Evolutionary conservation across 352 stramenopile genomes (phyloP).

Genomic region (Peronospora tabacina): DNA sequence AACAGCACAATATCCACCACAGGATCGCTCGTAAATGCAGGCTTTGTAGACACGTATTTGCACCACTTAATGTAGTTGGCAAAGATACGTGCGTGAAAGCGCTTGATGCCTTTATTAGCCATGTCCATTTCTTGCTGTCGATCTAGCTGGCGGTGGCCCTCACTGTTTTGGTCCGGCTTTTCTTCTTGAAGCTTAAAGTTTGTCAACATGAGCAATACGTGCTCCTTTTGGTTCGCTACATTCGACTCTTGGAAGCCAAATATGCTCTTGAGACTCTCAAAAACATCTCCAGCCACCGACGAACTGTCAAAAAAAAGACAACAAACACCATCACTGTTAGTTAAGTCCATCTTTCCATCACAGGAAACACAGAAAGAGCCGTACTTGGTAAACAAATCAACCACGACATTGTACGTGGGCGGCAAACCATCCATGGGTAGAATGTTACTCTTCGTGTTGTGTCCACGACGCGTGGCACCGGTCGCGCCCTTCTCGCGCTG

Average conservation of each 20-base stretch:
- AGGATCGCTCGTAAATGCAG: conserved; percentile 67
- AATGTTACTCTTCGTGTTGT: conserved; percentile 65
- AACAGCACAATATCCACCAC: conserved; percentile 75
- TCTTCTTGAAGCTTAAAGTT: conserved; percentile 79
- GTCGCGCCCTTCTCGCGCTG: conserved; percentile 51
- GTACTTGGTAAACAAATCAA: conserved; percentile 49
- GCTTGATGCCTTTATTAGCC: conserved; percentile 66
- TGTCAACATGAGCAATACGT: conserved; percentile 70
- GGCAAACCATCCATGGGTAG: conserved; percentile 60
- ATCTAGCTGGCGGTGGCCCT: conserved; percentile 42
- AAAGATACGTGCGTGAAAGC: conserved; percentile 70
- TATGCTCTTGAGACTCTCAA: conserved; percentile 90
- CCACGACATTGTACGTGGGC: conserved; percentile 51
- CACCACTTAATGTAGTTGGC: conserved; percentile 86
- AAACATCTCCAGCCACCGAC: conserved; percentile 61
- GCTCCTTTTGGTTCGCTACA: conserved; percentile 68
- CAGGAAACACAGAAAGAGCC: not conserved
- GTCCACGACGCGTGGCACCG: conserved; percentile 20
- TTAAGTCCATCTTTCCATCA: not conserved
- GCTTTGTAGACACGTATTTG: conserved; percentile 80
- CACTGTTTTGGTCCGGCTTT: conserved; percentile 21
- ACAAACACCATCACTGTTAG: conserved; percentile 7
- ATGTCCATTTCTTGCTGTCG: conserved; percentile 63
- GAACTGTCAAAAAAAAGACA: conserved; percentile 28
- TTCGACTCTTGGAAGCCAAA: conserved; percentile 94